Evolutionary conservation across 179 eudicot genomes (phyloP), one percentile per base, ranked within the genome.

Genomic region (Gypsophila paniculata): DNA sequence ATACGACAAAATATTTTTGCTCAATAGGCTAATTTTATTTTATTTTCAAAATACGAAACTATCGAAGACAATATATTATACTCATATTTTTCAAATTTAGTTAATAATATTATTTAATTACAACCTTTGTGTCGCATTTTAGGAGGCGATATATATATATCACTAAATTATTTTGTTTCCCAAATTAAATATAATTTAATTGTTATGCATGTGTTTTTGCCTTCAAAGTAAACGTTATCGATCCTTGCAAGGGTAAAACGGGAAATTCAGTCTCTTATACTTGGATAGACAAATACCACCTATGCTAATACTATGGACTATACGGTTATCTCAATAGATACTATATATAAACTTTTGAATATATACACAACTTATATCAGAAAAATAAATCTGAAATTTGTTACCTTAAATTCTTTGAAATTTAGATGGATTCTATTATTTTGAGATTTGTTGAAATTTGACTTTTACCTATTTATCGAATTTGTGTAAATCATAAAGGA

Each of bases 371-470:
- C 64, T 21, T 7, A 60, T 19, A 29, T 25, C 53, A 42, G 22
- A 51, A 51, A 64, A 52, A 8, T 29, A 29, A 29, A 13, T 21
- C 25, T 6, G 23, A 3, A 8, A 19, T 46, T 59, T 29, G 0
- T 60, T 23, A 44, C 32, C 53, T 46, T 13, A 61, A 61, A 53
- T 38, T 59, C n/a, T 69, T 53, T 52, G n/a, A 5, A 62, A 76
- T 76, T 71, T 65, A 38, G 66, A 29, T 48, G 44, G 72, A 71
- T 71, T 65, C 48, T 22, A n/a, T 42, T 17, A 32, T 15, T 39
- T 51, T 60, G 64, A 52, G 25, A 22, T 62, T 21, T 11, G 25
- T 69, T 21, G 10, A 21, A 8, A 19, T 6, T 68, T 68, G 68
- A 36, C 46, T 4, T 48, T 58, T 44, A 7, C 21, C 6, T 60